Evolutionary conservation across 768 basidiomycete genomes (phyloP).

Genomic region (Myochromella boudieri): DNA sequence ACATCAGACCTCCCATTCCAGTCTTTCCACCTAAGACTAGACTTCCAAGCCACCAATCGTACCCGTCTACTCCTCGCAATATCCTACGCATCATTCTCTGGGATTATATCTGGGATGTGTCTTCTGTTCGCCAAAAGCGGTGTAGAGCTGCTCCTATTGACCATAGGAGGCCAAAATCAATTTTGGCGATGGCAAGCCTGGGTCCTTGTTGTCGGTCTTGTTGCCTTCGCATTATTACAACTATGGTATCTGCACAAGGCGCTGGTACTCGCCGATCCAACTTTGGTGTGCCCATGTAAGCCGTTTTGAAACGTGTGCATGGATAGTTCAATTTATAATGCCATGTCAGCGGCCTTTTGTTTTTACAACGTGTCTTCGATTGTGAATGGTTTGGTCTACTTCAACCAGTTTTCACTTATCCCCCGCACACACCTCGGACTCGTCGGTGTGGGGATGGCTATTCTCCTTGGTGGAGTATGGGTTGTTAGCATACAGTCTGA

Average conservation of each 20-base stretch:
- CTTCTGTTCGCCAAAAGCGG: slow-evolving; percentile 92
- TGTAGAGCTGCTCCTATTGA: slow-evolving; percentile 82
- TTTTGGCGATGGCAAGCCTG: slow-evolving; percentile 85
- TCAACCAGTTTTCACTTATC: slow-evolving; percentile 79
- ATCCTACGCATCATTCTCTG: slow-evolving; percentile 85
- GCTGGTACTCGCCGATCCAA: slow-evolving; percentile 79
- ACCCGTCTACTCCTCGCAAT: slow-evolving; percentile 70
- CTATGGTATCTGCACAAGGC: slow-evolving; percentile 84
- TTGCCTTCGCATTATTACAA: slow-evolving; percentile 76
- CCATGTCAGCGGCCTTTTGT: slow-evolving; percentile 76
- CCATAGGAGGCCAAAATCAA: slow-evolving; percentile 73
- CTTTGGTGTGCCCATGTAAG: slow-evolving; percentile 82
- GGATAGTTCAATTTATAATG: too few species aligned
- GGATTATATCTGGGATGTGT: slow-evolving; percentile 90
- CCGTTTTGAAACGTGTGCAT: slow-evolving; percentile 21
- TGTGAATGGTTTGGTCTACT: slow-evolving; percentile 87
- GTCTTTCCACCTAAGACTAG: slow-evolving; percentile 20
- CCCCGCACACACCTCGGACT: slow-evolving; percentile 67
- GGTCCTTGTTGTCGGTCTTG: slow-evolving; percentile 72
- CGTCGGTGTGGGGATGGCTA: slow-evolving; percentile 71
- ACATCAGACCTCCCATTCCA: slow-evolving; percentile 28
- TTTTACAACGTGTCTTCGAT: slow-evolving; percentile 94
- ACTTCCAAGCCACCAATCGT: slow-evolving; percentile 32
- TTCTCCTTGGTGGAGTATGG: slow-evolving; percentile 88
- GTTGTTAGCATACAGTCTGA: slow-evolving; percentile 78